A percentile compares a stretch with the other conserved stretches of the same genome.
Evolutionary conservation across 1,284 basidiomycete genomes (phyloP).

Genomic region (Ganoderma resinaceum): DNA sequence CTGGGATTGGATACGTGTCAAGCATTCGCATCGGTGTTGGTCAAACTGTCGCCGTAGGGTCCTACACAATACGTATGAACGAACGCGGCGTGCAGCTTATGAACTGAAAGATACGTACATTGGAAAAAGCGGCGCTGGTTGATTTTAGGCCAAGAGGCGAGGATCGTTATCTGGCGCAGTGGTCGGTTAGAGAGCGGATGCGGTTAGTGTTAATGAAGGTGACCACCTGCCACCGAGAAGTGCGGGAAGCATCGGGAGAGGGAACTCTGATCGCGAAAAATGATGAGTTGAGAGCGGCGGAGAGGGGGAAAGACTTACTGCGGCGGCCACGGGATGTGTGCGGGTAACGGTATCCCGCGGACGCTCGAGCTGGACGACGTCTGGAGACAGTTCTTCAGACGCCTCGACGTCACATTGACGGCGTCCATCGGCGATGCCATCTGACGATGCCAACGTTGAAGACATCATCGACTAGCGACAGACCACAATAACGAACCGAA

Average conservation of each 20-base stretch:
- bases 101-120: neutral
- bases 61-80: neutral
- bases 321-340: neutral
- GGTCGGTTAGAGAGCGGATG: neutral
- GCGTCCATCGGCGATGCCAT: slow-evolving; percentile 7
- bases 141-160: neutral
- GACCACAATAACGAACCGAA: no score
- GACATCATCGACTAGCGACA: neutral
- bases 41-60: neutral
- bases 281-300: neutral
- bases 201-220: neutral
- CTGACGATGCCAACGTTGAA: neutral
- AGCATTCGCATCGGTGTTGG: neutral
- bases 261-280: neutral
- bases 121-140: neutral
- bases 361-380: neutral
- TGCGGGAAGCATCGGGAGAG: neutral
- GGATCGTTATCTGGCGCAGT: slow-evolving; percentile 4
- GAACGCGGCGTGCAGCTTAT: neutral
- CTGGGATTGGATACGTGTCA: neutral
- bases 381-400: neutral
- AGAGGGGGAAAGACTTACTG: neutral
- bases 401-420: neutral
- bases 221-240: neutral
- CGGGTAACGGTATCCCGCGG: neutral